A percentile compares a stretch with the other conserved stretches of the same genome.
phyloP scores from a whole-genome alignment of 1,139 yeast genomes.

The Hansenula sp. region DNA sequence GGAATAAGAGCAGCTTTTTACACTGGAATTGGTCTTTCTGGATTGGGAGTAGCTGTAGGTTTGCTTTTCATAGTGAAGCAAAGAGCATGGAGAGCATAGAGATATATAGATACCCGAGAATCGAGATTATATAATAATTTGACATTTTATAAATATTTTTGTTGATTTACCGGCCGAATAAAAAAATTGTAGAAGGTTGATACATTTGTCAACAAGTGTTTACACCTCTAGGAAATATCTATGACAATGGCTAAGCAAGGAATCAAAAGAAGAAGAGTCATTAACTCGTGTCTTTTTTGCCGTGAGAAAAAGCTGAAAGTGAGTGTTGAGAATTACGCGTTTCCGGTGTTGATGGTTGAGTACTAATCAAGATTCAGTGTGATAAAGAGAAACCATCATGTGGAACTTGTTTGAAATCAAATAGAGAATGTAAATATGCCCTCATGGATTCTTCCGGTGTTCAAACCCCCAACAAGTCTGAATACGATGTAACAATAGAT shows the following conservation, averaged over 20 bases:
- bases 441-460: slow-evolving; percentile 1
- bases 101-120: no score
- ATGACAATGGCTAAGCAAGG: background rate
- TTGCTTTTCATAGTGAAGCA: slow-evolving; percentile 18
- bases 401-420: slow-evolving; percentile 2
- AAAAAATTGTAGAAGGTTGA: no score
- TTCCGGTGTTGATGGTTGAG: no score
- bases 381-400: slow-evolving; percentile 7
- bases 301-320: slow-evolving; percentile 1
- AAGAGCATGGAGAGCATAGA: background rate
- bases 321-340: background rate
- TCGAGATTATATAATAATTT: no score
- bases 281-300: background rate
- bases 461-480: no score
- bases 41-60: slow-evolving; percentile 37
- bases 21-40: slow-evolving; percentile 50
- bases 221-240: no score
- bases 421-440: slow-evolving; percentile 3
- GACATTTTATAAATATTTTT: no score
- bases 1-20: slow-evolving; percentile 44
- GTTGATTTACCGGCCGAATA: no score
- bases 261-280: slow-evolving; percentile 2
- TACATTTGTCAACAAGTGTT: no score
- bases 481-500: background rate
- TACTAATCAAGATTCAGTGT: slow-evolving; percentile 2